These are phyloP conservation scores for Terfezia claveryi DNA, from an alignment of 495 filamentous ascomycete genomes.

Conservation along the genomic window DNA sequence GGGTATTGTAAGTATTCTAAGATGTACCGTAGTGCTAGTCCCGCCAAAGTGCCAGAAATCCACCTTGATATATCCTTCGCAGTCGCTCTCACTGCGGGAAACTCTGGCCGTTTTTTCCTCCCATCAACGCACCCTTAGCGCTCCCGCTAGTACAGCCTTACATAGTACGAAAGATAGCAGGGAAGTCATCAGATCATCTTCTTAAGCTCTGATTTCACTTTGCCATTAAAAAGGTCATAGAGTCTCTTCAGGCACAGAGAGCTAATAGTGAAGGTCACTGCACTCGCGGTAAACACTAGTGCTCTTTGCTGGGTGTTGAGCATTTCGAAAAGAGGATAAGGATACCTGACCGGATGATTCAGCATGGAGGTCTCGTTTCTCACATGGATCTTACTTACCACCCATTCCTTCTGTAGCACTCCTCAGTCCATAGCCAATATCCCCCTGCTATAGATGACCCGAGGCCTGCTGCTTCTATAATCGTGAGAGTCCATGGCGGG, in stretches of 20 bases:
- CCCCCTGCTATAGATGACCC: slow-evolving; percentile 42
- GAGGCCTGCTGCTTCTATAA: slow-evolving; percentile 35
- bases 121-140: no score
- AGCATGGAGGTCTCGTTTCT: background rate
- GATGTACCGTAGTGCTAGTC: no score
- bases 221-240: slow-evolving; percentile 49
- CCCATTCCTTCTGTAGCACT: slow-evolving; percentile 33
- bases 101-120: no score
- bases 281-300: slow-evolving; percentile 46
- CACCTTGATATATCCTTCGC: no score
- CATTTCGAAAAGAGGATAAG: slow-evolving; percentile 60
- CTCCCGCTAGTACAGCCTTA: no score
- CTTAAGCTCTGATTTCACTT: slow-evolving; percentile 19
- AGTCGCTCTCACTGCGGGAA: no score
- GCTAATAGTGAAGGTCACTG: slow-evolving; percentile 46
- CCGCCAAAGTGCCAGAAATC: no score
- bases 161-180: no score
- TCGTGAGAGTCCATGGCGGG: slow-evolving; percentile 57
- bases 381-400: slow-evolving; percentile 28
- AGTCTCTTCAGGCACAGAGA: slow-evolving; percentile 43
- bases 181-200: slow-evolving; percentile 7
- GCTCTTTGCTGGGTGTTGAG: slow-evolving; percentile 38
- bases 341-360: slow-evolving; percentile 27
- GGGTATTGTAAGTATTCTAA: no score
- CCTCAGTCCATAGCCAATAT: slow-evolving; percentile 82